phyloP scores from a whole-genome alignment of 192 early-diverging fungal species.

The Dissophora ornata region DNA sequence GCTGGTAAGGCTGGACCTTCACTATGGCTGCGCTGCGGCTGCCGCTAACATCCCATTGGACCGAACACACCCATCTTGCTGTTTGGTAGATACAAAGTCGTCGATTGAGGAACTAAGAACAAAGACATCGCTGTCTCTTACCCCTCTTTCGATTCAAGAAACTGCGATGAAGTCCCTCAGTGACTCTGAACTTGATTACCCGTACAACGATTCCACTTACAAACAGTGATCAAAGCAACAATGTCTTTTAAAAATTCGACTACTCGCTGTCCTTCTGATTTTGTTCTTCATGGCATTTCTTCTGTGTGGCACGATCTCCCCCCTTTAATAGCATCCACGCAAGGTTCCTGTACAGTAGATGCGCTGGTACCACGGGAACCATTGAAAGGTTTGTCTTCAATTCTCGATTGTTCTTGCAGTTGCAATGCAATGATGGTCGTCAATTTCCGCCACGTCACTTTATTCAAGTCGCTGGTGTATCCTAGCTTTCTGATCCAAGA shows the following conservation, averaged over 20 bases:
- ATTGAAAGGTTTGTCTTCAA: conserved; percentile 24
- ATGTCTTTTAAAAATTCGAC: not conserved
- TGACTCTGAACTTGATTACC: not conserved
- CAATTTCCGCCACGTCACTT: no score
- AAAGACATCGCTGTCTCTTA: not conserved
- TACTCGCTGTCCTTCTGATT: conserved; percentile 63
- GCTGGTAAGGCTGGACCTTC: conserved; percentile 20
- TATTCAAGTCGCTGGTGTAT: no score
- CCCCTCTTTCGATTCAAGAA: not conserved
- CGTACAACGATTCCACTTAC: not conserved
- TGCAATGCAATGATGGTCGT: no score
- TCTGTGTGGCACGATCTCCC: conserved; percentile 66
- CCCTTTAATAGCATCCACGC: conserved; percentile 74
- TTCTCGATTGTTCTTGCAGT: no score
- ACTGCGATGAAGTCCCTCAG: not conserved
- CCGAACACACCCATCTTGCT: conserved; percentile 6
- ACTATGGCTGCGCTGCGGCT: not conserved
- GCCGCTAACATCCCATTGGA: not conserved
- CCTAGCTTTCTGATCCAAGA: no score
- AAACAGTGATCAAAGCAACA: no score
- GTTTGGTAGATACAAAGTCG: conserved; percentile 6
- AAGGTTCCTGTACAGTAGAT: conserved; percentile 60
- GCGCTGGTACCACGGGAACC: conserved; percentile 69
- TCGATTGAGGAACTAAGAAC: not conserved
- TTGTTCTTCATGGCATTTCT: conserved; percentile 56